These are phyloP conservation scores for Fusarium odoratissimum DNA, from an alignment of 2,329 filamentous ascomycete species.

Conservation along the genomic window DNA sequence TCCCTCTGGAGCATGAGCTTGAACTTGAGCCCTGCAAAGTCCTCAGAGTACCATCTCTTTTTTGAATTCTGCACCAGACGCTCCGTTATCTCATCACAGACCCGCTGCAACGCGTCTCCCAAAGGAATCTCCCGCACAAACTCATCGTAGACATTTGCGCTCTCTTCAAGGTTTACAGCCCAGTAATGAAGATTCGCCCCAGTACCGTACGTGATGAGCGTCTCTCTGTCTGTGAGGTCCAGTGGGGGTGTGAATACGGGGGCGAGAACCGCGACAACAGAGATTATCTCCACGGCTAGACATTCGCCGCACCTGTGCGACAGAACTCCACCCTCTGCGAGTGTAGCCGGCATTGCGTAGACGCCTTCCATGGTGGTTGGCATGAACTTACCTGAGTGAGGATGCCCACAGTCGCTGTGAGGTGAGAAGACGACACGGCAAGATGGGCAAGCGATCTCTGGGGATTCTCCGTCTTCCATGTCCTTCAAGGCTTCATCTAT, in stretches of 20 bases:
- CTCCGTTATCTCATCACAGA: neutral
- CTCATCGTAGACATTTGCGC: neutral
- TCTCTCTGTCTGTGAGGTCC: neutral
- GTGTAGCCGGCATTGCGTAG: neutral
- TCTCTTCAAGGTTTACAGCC: neutral
- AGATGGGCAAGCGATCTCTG: neutral
- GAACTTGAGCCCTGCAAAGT: constrained; percentile 1
- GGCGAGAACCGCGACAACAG: neutral
- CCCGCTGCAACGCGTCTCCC: neutral
- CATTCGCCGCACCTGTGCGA: constrained; percentile 17
- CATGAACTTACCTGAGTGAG: constrained; percentile 11
- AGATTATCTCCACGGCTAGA: neutral
- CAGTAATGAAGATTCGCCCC: neutral
- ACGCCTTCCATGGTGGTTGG: neutral
- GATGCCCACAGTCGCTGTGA: constrained; percentile 1
- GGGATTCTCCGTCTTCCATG: neutral
- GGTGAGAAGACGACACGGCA: constrained; percentile 4
- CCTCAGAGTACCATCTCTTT: constrained; percentile 6
- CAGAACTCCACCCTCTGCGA: constrained; percentile 8
- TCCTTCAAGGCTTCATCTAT: neutral
- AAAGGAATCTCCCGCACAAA: neutral
- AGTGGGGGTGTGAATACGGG: neutral
- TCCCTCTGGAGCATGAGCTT: neutral
- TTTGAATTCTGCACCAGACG: neutral
- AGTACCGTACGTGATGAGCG: neutral